Percentiles rank a stretch among this genome's conserved stretches.
Conservation (phyloP, 805 yeast species). For the Zygotorulaspora florentina region DNA sequence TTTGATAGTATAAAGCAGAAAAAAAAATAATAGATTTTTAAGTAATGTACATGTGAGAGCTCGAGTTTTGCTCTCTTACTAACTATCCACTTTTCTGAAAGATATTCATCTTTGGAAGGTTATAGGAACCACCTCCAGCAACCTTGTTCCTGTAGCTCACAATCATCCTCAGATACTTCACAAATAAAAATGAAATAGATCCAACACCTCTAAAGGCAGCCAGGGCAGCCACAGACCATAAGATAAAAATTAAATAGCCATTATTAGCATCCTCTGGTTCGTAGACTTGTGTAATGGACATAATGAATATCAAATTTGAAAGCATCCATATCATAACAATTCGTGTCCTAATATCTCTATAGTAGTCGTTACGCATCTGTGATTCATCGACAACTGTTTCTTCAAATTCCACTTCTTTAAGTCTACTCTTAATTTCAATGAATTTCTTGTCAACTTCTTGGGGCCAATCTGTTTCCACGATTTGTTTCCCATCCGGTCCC, state of each 20-base stretch:
- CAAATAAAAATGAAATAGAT: slow-evolving; percentile 60
- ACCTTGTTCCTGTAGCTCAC: slow-evolving; percentile 40
- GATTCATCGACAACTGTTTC: slow-evolving; percentile 29
- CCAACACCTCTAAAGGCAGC: slow-evolving; percentile 82
- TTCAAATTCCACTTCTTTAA: slow-evolving; percentile 34
- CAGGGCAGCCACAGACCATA: slow-evolving; percentile 89
- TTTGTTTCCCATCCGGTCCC: slow-evolving; percentile 77
- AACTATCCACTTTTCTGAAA: slow-evolving; percentile 15
- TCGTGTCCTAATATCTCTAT: slow-evolving; percentile 88
- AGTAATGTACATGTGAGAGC: background rate
- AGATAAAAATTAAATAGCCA: slow-evolving; percentile 72
- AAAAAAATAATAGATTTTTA: slow-evolving; percentile 1
- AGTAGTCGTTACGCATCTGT: slow-evolving; percentile 67
- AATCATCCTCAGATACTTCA: slow-evolving; percentile 38
- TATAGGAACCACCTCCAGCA: slow-evolving; percentile 35
- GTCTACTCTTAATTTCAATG: slow-evolving; percentile 36
- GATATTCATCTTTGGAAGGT: slow-evolving; percentile 16
- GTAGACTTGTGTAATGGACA: slow-evolving; percentile 85
- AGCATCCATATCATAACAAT: slow-evolving; percentile 96
- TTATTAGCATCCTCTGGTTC: slow-evolving; percentile 62
- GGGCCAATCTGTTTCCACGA: slow-evolving; percentile 54
- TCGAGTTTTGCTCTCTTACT: background rate
- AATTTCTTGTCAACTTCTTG: slow-evolving; percentile 38
- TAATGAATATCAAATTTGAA: slow-evolving; percentile 70
- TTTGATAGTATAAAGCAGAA: slow-evolving; percentile 1